Percentiles rank a stretch among this genome's conserved stretches.
Evolutionary conservation across 2,329 filamentous ascomycete genomes (phyloP).

Genomic region (Plectosphaerella plurivora): DNA sequence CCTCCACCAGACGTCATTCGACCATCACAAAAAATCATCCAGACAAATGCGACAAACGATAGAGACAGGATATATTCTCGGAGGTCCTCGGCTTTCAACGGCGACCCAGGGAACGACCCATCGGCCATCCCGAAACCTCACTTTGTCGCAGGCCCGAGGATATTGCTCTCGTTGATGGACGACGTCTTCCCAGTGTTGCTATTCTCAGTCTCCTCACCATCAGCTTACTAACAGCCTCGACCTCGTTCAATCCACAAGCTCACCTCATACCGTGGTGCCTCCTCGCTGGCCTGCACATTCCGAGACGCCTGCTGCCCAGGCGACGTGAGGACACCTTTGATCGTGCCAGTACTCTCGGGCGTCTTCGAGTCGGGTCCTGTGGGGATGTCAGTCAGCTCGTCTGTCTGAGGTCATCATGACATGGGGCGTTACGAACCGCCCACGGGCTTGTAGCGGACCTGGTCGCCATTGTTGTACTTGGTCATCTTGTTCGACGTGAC

Average conservation of each 20-base stretch:
- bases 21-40: too few species aligned
- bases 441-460: slow-evolving; percentile 34
- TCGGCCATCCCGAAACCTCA: too few species aligned
- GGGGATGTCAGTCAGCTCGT: not conserved
- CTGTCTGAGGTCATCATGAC: not conserved
- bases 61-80: too few species aligned
- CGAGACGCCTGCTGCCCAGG: slow-evolving; percentile 24
- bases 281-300: slow-evolving; percentile 26
- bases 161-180: slow-evolving; percentile 24
- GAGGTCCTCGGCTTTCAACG: too few species aligned
- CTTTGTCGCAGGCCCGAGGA: slow-evolving; percentile 13
- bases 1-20: too few species aligned
- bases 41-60: too few species aligned
- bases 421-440: slow-evolving; percentile 23
- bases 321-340: slow-evolving; percentile 27
- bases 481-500: not conserved
- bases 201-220: slow-evolving; percentile 22
- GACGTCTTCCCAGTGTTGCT: slow-evolving; percentile 24
- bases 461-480: slow-evolving; percentile 24
- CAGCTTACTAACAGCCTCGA: not conserved
- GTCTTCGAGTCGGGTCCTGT: slow-evolving; percentile 32
- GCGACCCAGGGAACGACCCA: too few species aligned
- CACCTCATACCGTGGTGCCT: slow-evolving; percentile 32
- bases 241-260: not conserved
- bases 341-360: slow-evolving; percentile 27